These are phyloP conservation scores for Ceratocystis cubensis DNA, from an alignment of 2,329 filamentous ascomycete species.

Conservation along the genomic window DNA sequence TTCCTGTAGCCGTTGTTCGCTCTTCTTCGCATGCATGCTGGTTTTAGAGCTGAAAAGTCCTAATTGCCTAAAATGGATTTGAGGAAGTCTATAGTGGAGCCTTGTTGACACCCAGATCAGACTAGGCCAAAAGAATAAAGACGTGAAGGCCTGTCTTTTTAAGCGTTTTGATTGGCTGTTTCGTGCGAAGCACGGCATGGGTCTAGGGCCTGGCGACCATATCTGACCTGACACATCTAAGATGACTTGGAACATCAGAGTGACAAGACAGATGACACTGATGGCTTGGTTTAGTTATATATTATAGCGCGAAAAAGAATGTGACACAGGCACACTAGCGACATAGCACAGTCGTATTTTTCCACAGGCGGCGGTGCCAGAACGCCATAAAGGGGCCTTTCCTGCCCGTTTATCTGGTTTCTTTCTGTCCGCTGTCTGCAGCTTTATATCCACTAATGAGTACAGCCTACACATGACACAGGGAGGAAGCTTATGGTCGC, in stretches of 20 bases:
- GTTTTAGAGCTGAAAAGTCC: background rate
- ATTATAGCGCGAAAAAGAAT: background rate
- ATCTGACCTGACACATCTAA: background rate
- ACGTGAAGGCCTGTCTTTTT: background rate
- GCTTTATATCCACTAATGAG: background rate
- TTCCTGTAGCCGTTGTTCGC: background rate
- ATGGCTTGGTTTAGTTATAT: background rate
- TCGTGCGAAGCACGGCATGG: background rate
- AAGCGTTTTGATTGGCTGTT: background rate
- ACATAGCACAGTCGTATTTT: background rate
- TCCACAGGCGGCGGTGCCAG: background rate
- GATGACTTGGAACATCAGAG: background rate
- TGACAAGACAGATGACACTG: background rate
- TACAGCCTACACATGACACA: background rate
- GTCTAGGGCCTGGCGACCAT: background rate
- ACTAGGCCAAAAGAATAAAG: slow-evolving; percentile 15
- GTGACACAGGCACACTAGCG: background rate
- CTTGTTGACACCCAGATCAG: slow-evolving; percentile 31
- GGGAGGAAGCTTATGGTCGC: background rate
- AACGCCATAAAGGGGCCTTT: background rate
- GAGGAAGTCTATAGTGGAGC: slow-evolving; percentile 24
- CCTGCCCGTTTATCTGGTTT: background rate
- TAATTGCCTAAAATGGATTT: slow-evolving; percentile 12
- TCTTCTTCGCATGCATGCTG: background rate
- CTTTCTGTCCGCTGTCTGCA: background rate